A percentile compares a stretch with the other conserved stretches of the same genome.
These are phyloP conservation scores for Zychaea mexicana DNA, from an alignment of 371 early-diverging fungal species.

Conservation along the genomic window DNA sequence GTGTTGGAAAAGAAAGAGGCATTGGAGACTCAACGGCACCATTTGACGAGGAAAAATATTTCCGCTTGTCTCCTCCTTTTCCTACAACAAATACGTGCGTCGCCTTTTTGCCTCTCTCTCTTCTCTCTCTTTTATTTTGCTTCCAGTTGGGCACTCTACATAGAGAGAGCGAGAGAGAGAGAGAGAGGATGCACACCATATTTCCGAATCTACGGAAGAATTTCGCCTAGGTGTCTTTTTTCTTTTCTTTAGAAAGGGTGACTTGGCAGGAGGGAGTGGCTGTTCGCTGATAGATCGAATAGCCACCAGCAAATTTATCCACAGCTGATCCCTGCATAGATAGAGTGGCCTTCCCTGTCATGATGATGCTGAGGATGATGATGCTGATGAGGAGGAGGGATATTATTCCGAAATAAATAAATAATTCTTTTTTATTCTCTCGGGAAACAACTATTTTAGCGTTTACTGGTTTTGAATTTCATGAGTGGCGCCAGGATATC, in stretches of 20 bases:
- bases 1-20: slow-evolving; percentile 3
- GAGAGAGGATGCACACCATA: neutral
- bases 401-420: slow-evolving; percentile 4
- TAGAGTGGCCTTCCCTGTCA: too few species aligned
- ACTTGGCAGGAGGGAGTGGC: too few species aligned
- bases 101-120: neutral
- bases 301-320: too few species aligned
- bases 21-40: slow-evolving; percentile 24
- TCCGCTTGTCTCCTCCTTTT: slow-evolving; percentile 14
- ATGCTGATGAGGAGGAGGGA: too few species aligned
- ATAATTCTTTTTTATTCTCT: neutral
- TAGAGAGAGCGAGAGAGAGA: neutral
- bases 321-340: too few species aligned
- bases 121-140: too few species aligned
- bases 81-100: slow-evolving; percentile 11
- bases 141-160: neutral
- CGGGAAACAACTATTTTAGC: neutral
- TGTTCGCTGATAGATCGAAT: too few species aligned
- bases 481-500: slow-evolving; percentile 56
- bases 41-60: slow-evolving; percentile 13
- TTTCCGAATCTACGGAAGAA: slow-evolving; percentile 2
- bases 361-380: too few species aligned
- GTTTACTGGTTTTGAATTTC: slow-evolving; percentile 40
- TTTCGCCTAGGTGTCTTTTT: slow-evolving; percentile 4
- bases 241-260: too few species aligned